Base-by-base conservation (phyloP, 2,329 filamentous ascomycete species). In the Fusarium albosuccineum region DNA sequence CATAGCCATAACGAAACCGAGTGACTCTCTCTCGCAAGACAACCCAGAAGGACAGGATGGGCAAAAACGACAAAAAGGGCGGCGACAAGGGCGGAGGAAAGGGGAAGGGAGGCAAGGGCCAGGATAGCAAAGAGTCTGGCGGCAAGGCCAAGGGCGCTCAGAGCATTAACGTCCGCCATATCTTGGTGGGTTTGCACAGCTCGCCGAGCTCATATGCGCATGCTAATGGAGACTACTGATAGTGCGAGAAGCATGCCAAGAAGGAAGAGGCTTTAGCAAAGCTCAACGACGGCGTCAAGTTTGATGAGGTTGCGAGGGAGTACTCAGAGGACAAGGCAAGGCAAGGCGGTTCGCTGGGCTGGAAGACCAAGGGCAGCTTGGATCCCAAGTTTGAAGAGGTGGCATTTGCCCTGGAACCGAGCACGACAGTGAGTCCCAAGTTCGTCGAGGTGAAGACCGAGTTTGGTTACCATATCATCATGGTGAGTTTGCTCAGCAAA, bases 391-490 rank as follows among this genome's bases (percentile, higher is more conserved):
- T 95, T 72, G 91, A 92, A 73, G 87, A 89, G 63, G 86, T 91
- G 9, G 92, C 92, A 9, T 94, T 89, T 76, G 86, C 84, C 27
- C 82, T 94, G 36, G 87, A 91, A 70, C 80, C 86, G 2, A 92
- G 90, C 73, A 89, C 88, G 9, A 89, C 88, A 11, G 82, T 76
- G 11, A 89, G 80, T 60, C 90, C 91, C 2, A 90, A 89, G 74
- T 85, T 86, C 74, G 91, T 82, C 2, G 90, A 93, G 80, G 89
- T 85, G 22, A 93, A 92, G 83, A 94, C 92, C 2, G 84, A 82
- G 1, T 90, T 92, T 79, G 92, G 92, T 1, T 94, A 94, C 81
- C 92, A 94, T 77, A 88, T 94, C 67, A 87, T 94, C 68, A 93
- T 94, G 89, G 91, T 94, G 64, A 55, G 79, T 72, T 46, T n/a